phyloP scores from a whole-genome alignment of 73 alveolate genomes.

The Tetrahymena borealis region DNA sequence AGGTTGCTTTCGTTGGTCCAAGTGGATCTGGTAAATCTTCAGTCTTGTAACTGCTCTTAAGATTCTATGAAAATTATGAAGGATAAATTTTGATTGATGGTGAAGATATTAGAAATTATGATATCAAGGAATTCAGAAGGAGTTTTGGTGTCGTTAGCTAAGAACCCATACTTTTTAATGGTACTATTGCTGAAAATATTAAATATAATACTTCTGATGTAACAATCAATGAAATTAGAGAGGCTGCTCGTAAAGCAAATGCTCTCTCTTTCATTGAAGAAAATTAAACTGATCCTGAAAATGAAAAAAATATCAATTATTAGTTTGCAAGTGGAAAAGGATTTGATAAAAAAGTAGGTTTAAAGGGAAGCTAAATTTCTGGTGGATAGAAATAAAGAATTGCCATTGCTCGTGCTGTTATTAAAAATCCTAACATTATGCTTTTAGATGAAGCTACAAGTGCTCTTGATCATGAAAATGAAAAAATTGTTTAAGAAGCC shows the following conservation, averaged over 20 bases:
- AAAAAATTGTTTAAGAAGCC: constrained; percentile 45
- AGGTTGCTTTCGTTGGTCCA: constrained; percentile 77
- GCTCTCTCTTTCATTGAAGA: constrained; percentile 48
- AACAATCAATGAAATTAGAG: constrained; percentile 12
- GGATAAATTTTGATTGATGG: constrained; percentile 72
- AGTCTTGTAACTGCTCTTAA: constrained; percentile 55
- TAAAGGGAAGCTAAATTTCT: constrained; percentile 51
- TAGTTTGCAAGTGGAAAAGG: constrained; percentile 9
- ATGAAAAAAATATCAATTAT: neutral
- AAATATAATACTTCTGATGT: constrained; percentile 47
- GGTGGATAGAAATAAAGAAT: constrained; percentile 77
- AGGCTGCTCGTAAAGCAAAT: constrained; percentile 63
- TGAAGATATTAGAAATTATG: constrained; percentile 63
- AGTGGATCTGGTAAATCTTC: constrained; percentile 82
- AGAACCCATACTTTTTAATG: constrained; percentile 68
- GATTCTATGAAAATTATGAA: constrained; percentile 63
- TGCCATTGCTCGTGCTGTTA: constrained; percentile 68
- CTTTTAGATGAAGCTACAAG: constrained; percentile 76
- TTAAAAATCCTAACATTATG: constrained; percentile 60
- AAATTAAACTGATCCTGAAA: constrained; percentile 15
- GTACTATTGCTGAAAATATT: constrained; percentile 55
- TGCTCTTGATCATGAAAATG: constrained; percentile 68
- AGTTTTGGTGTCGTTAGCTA: constrained; percentile 63
- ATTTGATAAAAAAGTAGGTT: constrained; percentile 36
- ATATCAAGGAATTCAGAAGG: constrained; percentile 56